Conservation (phyloP, 2,329 filamentous ascomycete genomes). For the Fusarium verticillioides region DNA sequence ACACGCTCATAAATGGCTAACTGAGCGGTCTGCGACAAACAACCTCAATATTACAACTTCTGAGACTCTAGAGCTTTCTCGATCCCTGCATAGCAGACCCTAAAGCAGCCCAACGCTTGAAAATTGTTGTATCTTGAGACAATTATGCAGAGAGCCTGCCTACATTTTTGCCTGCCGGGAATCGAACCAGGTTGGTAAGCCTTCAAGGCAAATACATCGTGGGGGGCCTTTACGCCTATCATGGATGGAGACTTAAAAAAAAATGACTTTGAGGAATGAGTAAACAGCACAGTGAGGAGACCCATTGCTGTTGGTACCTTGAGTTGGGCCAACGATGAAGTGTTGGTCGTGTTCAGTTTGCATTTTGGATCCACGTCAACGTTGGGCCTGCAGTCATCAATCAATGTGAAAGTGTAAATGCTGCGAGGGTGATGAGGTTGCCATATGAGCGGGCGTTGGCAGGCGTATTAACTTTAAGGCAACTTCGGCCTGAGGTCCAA, state of each 20-base stretch:
- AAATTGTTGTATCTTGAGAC: not conserved
- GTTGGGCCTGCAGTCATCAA: not conserved
- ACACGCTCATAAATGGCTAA: not conserved
- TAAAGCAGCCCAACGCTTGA: not conserved
- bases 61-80: not conserved
- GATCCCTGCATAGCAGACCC: not conserved
- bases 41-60: not conserved
- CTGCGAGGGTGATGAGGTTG: not conserved
- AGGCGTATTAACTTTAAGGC: not conserved
- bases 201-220: not conserved
- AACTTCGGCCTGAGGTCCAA: not conserved
- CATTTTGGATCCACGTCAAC: not conserved
- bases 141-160: not conserved
- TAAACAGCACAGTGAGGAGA: not conserved
- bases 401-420: not conserved
- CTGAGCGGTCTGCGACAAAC: conserved; percentile 13
- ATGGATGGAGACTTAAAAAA: not conserved
- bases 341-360: not conserved
- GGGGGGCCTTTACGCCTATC: not conserved
- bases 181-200: not conserved
- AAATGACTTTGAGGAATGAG: not conserved
- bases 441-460: not conserved
- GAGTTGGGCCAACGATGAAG: not conserved
- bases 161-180: not conserved
- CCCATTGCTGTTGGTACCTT: not conserved